These are phyloP conservation scores for Pseudonectria buxi DNA, from an alignment of 2,329 filamentous ascomycete genomes.

Conservation along the genomic window DNA sequence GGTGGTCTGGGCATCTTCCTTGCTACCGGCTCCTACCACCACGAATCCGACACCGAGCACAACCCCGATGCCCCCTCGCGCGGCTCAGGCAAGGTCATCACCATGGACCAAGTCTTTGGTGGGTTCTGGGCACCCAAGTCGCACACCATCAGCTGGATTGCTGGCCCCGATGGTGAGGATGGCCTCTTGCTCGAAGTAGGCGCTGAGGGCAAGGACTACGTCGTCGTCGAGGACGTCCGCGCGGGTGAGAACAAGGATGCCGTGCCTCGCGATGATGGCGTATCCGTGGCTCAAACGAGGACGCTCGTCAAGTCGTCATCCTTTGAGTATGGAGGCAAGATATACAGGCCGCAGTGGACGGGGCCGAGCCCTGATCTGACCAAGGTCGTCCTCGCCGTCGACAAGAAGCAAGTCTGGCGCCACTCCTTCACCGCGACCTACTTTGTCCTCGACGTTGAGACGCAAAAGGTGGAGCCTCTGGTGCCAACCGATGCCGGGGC, in stretches of 20 bases:
- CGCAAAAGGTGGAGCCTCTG: slow-evolving; percentile 69
- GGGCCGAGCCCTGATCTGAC: slow-evolving; percentile 78
- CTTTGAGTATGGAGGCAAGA: slow-evolving; percentile 54
- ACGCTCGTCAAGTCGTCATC: slow-evolving; percentile 66
- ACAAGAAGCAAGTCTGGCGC: slow-evolving; percentile 72
- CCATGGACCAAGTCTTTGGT: slow-evolving; percentile 60
- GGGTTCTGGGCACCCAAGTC: slow-evolving; percentile 59
- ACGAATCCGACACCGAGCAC: slow-evolving; percentile 55
- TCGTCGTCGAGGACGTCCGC: slow-evolving; percentile 82
- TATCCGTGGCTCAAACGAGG: slow-evolving; percentile 42
- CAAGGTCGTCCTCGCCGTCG: slow-evolving; percentile 76
- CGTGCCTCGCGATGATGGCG: slow-evolving; percentile 23
- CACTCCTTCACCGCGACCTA: slow-evolving; percentile 83
- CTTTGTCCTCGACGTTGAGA: slow-evolving; percentile 85
- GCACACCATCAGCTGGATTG: slow-evolving; percentile 70
- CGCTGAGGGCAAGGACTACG: slow-evolving; percentile 58
- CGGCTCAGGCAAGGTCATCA: slow-evolving; percentile 65
- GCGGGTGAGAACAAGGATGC: slow-evolving; percentile 30
- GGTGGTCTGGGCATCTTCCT: slow-evolving; percentile 62
- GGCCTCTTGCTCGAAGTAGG: slow-evolving; percentile 74
- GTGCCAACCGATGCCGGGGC: slow-evolving; percentile 60
- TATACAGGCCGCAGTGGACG: slow-evolving; percentile 51
- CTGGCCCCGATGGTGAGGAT: slow-evolving; percentile 68
- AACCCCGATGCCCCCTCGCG: slow-evolving; percentile 59
- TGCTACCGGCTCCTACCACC: slow-evolving; percentile 57